A percentile compares a stretch with the other conserved stretches of the same genome.
Conservation (phyloP, 768 basidiomycete genomes). For the Coprinellus aureogranulatus region DNA sequence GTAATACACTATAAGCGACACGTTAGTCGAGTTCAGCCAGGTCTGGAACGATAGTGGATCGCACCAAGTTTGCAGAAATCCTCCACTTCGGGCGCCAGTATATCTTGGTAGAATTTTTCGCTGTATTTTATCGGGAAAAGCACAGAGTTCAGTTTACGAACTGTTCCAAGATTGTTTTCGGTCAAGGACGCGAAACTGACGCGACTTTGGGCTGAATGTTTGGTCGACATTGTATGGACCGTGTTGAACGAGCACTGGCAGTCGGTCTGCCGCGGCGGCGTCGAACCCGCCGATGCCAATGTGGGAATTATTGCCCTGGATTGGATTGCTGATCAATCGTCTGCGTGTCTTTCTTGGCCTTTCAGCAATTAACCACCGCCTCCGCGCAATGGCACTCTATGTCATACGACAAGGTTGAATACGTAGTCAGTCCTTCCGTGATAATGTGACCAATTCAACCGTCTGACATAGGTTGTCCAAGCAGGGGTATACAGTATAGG, state of each 20-base stretch:
- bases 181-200: conserved; percentile 74
- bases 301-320: background rate
- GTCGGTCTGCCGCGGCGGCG: background rate
- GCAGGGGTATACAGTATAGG: too few species aligned
- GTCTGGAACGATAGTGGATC: conserved; percentile 28
- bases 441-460: too few species aligned
- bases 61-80: conserved; percentile 85
- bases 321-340: too few species aligned
- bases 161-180: conserved; percentile 79
- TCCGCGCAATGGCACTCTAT: too few species aligned
- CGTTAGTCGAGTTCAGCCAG: background rate
- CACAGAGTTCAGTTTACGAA: conserved; percentile 67
- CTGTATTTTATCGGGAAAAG: conserved; percentile 89
- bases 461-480: too few species aligned
- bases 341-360: too few species aligned
- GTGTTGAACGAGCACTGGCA: too few species aligned
- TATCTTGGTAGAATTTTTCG: conserved; percentile 83
- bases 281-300: background rate
- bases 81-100: conserved; percentile 73
- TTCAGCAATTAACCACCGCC: too few species aligned
- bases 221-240: conserved; percentile 9
- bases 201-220: conserved; percentile 28
- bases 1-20: conserved; percentile 68
- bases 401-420: too few species aligned
- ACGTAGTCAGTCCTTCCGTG: too few species aligned